Evolutionary conservation across 1,284 basidiomycete species (phyloP), one percentile per base, ranked within the genome.

Genomic region (Trichosporon sp.): DNA sequence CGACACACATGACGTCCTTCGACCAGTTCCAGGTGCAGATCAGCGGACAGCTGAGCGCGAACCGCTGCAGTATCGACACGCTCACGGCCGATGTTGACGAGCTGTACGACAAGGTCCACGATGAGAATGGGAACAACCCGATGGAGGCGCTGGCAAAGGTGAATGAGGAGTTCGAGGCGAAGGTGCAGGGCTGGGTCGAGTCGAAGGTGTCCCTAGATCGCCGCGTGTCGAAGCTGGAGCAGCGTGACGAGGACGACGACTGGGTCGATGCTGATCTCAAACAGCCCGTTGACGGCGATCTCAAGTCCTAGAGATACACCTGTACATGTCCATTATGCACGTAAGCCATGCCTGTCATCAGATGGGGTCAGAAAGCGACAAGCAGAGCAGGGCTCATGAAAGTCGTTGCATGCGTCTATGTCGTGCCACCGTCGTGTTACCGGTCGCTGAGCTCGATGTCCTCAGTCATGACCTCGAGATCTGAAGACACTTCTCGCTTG

Each of bases 401-500:
- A 63, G 32, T 63, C 59, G 59, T 63, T 37, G 59, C 59, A 63
- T 63, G 31, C 10, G 26, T 63, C 59, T 63, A 63, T 32, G 21
- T 46, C 43, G 38, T 40, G 37, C 10, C 37, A 38, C 37, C 37
- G 26, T 46, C 43, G 38, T 40, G 12, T 37, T 68, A 75, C 64
- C 76, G 70, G 5, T 79, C 76, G 16, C 66, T 69, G 21, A 81
- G 69, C 68, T 81, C 78, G 31, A 80, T 79, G 32, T 72, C 76
- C 48, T 80, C 79, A 77, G 77, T 79, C 1, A 75, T 78, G 21
- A 81, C 87, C 63, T 87, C 88, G 70, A 97, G 84, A 1, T 94
- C 94, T 77, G 95, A 92, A 32, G 85, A 85, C 93, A 99, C 94
- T 85, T 99, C 96, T 65, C 96, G 85, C 80, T 90, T 90, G 59